Evolutionary conservation across 139 green algal genomes (phyloP), one percentile per base, ranked within the genome.

Genomic region (Chlamydomonas urium): DNA sequence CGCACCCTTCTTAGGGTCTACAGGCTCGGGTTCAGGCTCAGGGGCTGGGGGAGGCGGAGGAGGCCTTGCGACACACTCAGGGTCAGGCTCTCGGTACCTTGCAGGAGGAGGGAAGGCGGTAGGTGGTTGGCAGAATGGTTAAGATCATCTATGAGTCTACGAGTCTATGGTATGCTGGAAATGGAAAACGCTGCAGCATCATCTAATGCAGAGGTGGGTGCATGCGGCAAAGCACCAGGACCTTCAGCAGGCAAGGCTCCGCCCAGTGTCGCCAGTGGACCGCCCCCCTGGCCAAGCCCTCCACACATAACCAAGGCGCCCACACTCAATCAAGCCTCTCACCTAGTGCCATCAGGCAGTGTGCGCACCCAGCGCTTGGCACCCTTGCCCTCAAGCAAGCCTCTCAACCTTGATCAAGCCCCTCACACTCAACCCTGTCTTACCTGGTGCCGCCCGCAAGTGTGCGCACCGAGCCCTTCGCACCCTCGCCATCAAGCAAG

Each of bases 351-450:
- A 56, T 79, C 78, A 32, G 71, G 47, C 34, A 62, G 57, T 1
- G 73, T 83, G 23, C 61, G 50, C 26, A 68, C 31, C 80, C 71
- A 85, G 33, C 71, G 71, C 48, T 47, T 59, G 1, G 75, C 71
- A 21, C 14, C 60, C 10, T 14, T 45, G 23, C 75, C 50, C n/a
- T 75, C 66, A n/a, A n/a, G n/a, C n/a, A n/a, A n/a, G n/a, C n/a
- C n/a, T n/a, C n/a, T n/a, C n/a, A n/a, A n/a, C n/a, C n/a, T n/a
- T n/a, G n/a, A n/a, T n/a, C n/a, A n/a, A n/a, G n/a, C n/a, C n/a
- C n/a, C n/a, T n/a, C n/a, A n/a, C n/a, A 50, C 8, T 50, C 42
- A 50, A 14, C 42, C 14, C 10, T 50, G 14, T 50, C 42, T 24
- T 50, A n/a, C n/a, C n/a, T 14, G 42, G 14, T 50, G 8, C 8